Conservation (phyloP, 202 grass and related monocot genomes). For the Hordeum pubiflorum region DNA sequence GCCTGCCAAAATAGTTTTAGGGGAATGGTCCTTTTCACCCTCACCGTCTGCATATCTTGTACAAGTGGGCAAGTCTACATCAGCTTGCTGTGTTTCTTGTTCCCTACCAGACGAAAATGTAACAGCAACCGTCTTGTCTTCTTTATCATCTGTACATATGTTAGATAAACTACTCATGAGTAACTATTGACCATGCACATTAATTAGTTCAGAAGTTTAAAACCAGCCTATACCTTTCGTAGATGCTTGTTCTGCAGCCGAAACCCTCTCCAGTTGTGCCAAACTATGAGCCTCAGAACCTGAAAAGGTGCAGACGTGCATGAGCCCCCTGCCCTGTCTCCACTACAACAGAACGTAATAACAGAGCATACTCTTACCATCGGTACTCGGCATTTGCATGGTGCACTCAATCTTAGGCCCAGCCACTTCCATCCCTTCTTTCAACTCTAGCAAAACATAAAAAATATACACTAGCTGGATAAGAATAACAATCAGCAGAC, state of each 20-base stretch:
- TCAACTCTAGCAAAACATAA: conserved; percentile 7
- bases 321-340: background rate
- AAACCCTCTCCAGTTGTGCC: background rate
- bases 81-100: background rate
- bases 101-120: background rate
- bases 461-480: background rate
- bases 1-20: background rate
- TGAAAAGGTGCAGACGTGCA: conserved; percentile 26
- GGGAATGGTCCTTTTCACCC: conserved; percentile 13
- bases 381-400: background rate
- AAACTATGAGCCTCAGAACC: conserved; percentile 4
- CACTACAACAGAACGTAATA: background rate
- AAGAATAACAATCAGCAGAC: background rate
- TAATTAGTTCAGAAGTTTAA: background rate
- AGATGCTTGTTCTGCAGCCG: conserved; percentile 4
- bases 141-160: conserved; percentile 30
- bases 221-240: conserved; percentile 14
- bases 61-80: background rate
- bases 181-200: background rate
- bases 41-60: background rate
- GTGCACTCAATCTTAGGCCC: background rate
- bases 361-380: conserved; percentile 13
- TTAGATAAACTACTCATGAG: background rate
- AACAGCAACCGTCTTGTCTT: background rate
- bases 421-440: background rate